Conservation (phyloP, 2,329 filamentous ascomycete genomes). For the Cladophialophora chaetospira region DNA sequence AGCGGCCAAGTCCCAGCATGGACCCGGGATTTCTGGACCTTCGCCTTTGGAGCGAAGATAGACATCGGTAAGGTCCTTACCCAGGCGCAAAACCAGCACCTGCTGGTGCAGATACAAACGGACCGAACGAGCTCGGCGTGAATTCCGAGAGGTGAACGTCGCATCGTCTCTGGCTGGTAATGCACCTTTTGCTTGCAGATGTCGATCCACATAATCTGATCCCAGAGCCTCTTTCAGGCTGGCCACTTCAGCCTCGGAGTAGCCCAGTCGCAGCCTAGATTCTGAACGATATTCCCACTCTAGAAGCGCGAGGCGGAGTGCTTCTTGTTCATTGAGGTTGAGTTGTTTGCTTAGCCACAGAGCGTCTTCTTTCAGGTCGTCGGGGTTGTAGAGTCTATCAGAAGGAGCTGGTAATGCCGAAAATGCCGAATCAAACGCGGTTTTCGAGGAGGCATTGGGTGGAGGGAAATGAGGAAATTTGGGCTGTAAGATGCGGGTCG, state of each 20-base stretch:
- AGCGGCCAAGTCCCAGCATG: neutral
- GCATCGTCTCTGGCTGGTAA: constrained; percentile 33
- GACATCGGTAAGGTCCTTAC: constrained; percentile 20
- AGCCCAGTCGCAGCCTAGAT: constrained; percentile 68
- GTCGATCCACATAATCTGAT: constrained; percentile 62
- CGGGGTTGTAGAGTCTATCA: constrained; percentile 69
- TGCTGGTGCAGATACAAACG: constrained; percentile 60
- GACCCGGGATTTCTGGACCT: neutral
- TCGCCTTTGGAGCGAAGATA: constrained; percentile 7
- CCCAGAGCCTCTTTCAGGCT: constrained; percentile 74
- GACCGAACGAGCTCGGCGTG: constrained; percentile 68
- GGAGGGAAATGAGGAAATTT: constrained; percentile 19
- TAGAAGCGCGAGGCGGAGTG: constrained; percentile 75
- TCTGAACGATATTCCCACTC: constrained; percentile 82
- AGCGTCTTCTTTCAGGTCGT: constrained; percentile 79
- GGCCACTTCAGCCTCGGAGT: constrained; percentile 75
- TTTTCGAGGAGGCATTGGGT: constrained; percentile 52
- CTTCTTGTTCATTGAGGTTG: constrained; percentile 76
- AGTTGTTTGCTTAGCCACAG: constrained; percentile 80
- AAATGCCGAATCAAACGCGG: constrained; percentile 78
- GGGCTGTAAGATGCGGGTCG: constrained; percentile 21
- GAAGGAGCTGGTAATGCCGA: constrained; percentile 74
- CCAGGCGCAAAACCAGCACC: constrained; percentile 30
- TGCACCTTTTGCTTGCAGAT: constrained; percentile 44
- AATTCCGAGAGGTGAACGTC: constrained; percentile 63